Evolutionary conservation across 2,329 filamentous ascomycete species (phyloP).

Genomic region (Trichoderma simmonsii): DNA sequence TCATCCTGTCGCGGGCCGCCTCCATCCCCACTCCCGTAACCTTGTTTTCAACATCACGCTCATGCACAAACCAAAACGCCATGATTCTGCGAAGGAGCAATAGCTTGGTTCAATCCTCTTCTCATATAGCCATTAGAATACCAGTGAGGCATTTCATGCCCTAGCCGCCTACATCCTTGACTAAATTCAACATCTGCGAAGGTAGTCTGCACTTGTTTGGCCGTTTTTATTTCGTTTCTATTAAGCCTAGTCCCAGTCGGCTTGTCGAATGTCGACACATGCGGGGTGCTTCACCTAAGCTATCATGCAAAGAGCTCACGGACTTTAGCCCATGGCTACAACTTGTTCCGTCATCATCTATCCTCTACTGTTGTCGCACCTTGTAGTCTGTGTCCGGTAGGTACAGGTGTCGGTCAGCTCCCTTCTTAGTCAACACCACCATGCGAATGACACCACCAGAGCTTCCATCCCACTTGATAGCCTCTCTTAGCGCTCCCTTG

Average conservation of each 20-base stretch:
- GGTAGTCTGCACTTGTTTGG: neutral
- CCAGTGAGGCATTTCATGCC: neutral
- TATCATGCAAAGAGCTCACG: neutral
- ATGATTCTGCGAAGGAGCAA: neutral
- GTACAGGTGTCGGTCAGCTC: conserved; percentile 90
- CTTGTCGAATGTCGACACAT: neutral
- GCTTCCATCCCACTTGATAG: conserved; percentile 99
- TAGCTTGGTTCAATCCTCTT: neutral
- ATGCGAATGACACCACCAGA: conserved; percentile 97
- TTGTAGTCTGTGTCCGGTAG: conserved; percentile 88
- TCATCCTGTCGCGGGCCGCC: neutral
- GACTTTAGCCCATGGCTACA: neutral
- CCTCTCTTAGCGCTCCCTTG: conserved; percentile 84
- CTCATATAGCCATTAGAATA: neutral
- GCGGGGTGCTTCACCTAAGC: neutral
- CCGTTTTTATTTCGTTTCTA: neutral
- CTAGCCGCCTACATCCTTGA: neutral
- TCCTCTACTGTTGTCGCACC: conserved; percentile 60
- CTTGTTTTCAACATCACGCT: neutral
- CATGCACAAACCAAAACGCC: neutral
- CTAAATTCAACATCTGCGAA: neutral
- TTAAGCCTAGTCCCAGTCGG: neutral
- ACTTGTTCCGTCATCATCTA: neutral
- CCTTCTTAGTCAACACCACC: conserved; percentile 89
- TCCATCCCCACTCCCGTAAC: neutral